Evolutionary conservation across 2,329 filamentous ascomycete genomes (phyloP).

Genomic region (Plenodomus lindquistii): DNA sequence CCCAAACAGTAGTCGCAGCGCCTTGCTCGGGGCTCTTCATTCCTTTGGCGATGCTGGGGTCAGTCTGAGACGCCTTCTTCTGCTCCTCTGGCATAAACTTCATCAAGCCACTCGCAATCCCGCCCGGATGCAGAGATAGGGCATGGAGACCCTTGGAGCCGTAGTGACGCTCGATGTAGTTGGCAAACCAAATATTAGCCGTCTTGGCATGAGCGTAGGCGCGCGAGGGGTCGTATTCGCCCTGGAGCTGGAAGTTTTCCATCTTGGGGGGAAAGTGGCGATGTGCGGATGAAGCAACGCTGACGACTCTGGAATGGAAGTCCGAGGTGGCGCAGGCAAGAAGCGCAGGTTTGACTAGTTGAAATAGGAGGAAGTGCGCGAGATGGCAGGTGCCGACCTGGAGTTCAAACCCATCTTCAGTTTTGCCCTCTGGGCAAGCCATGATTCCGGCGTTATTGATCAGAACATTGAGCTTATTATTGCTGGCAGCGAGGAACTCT

Average conservation of each 20-base stretch:
- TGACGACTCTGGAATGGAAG: conserved; percentile 45
- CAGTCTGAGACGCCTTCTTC: not conserved
- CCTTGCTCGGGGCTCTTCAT: conserved; percentile 32
- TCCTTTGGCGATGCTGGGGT: conserved; percentile 19
- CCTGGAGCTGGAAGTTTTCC: conserved; percentile 48
- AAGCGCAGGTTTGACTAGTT: conserved; percentile 49
- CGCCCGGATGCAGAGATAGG: conserved; percentile 16
- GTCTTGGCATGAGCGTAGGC: conserved; percentile 58
- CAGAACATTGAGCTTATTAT: conserved; percentile 23
- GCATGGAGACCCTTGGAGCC: conserved; percentile 50
- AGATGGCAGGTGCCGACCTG: conserved; percentile 53
- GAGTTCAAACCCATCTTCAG: conserved; percentile 39
- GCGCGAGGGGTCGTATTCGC: conserved; percentile 34
- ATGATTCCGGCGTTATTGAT: conserved; percentile 41
- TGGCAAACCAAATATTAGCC: conserved; percentile 58
- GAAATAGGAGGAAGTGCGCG: conserved; percentile 50
- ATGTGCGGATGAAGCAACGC: conserved; percentile 46
- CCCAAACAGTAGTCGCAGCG: conserved; percentile 44
- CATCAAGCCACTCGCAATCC: conserved; percentile 11
- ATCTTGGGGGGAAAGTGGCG: conserved; percentile 44
- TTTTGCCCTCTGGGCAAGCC: conserved; percentile 30
- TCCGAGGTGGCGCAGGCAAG: conserved; percentile 22
- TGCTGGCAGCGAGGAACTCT: conserved; percentile 15
- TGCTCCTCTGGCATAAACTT: not conserved
- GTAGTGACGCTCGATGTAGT: conserved; percentile 57